These are phyloP conservation scores for Bimuria novae-zelandiae DNA, from an alignment of 2,329 filamentous ascomycete species.

Conservation along the genomic window DNA sequence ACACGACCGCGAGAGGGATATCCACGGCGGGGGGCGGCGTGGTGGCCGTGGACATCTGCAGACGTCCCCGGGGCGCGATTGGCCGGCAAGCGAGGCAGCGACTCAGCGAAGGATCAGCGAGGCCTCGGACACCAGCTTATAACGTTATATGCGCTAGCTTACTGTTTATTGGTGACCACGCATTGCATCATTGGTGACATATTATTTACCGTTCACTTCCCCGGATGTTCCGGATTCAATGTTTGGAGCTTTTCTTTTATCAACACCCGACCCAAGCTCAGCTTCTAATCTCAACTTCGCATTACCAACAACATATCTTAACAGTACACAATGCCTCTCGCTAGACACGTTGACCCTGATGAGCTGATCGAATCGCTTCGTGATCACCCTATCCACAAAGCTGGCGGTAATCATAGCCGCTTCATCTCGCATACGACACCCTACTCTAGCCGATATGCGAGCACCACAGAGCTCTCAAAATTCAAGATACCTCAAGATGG, in stretches of 20 bases:
- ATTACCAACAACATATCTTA: not conserved
- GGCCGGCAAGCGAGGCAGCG: no score
- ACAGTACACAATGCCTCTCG: slow-evolving; percentile 52
- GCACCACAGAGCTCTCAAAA: slow-evolving; percentile 61
- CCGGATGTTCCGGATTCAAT: slow-evolving; percentile 1
- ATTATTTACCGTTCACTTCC: slow-evolving; percentile 2
- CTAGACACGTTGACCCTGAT: slow-evolving; percentile 57
- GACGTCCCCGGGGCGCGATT: no score
- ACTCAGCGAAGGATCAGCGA: no score
- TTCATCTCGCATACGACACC: slow-evolving; percentile 58
- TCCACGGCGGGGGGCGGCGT: no score
- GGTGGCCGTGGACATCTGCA: no score
- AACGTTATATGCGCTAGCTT: no score
- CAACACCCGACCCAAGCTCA: no score
- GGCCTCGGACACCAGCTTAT: no score
- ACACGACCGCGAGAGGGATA: no score
- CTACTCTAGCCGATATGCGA: slow-evolving; percentile 63
- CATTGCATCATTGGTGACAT: slow-evolving; percentile 13
- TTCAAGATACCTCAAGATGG: slow-evolving; percentile 63
- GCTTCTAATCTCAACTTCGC: not conserved
- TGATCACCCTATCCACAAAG: slow-evolving; percentile 50
- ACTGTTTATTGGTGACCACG: not conserved
- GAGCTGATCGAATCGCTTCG: slow-evolving; percentile 60
- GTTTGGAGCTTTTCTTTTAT: no score
- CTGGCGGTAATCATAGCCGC: slow-evolving; percentile 41